Evolutionary conservation across 345 rosid genomes (phyloP), one percentile per base, ranked within the genome.

Genomic region (Stellera chamaejasme): DNA sequence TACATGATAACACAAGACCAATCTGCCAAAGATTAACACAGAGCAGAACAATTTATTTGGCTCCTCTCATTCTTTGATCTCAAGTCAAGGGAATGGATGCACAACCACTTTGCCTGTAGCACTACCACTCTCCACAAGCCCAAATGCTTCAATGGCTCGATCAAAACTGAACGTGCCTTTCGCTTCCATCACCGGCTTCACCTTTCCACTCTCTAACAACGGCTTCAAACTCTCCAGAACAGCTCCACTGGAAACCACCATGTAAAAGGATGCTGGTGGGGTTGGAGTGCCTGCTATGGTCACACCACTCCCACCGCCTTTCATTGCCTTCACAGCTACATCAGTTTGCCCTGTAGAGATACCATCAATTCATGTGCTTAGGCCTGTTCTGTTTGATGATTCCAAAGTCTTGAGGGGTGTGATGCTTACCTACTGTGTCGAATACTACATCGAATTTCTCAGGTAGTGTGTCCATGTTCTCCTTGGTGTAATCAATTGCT

Each of bases 281-380:
- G 87, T 79, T 2, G 82, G 89, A 0, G 84, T 85, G 2, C 95
- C 95, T 5, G 39, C 39, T 56, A 88, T 71, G 48, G 87, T 96
- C 70, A 86, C 98, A 41, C 82, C 90, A n/a, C 74, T 72, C 11
- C 98, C 96, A 23, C 96, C 96, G 72, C 83, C 90, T 74, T 88
- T 92, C 36, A 92, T 54, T 41, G 65, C 93, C 76, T 92, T 88
- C 69, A 83, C 96, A 1, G 92, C 98, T 64, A 66, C 79, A 10
- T 91, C 98, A 19, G 90, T 79, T 73, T 85, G 92, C 61, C 98
- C 98, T 88, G 81, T 5, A 15, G 42, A 19, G 13, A 12, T 6
- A 50, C 50, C 4, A 48, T 36, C 76, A 32, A 4, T 3, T 32
- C 39, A 32, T 32, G 3, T 5, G 9, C 39, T 5, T 19, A 19